Base-by-base conservation (phyloP, 1,139 yeast species). In the Taphrina wiesneri region DNA sequence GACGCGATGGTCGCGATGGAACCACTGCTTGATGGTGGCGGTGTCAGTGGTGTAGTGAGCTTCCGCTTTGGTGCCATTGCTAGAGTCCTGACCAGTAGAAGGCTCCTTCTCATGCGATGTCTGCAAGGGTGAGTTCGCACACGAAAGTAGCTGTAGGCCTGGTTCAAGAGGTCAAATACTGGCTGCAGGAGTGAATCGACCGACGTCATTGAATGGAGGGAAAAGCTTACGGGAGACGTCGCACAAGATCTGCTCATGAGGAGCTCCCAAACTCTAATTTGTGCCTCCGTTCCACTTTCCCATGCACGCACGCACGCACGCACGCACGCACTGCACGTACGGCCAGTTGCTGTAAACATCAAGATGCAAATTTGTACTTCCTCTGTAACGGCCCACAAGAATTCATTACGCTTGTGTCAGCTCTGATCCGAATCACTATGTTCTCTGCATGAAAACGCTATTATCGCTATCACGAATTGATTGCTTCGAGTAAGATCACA, bases 21-120 rank as follows among this genome's bases (percentile, higher is more conserved):
- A 7, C 21, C 59, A 2, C 13, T 25, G 25, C 9, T 11, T 1
- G 59, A 39, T 2, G 23, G 47, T 1, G 36, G 59, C 23, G 59
- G 59, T 3, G 59, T 39, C 23, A 25, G n/a, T 1, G 41, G 46
- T 15, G 49, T 54, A 19, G 49, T 9, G 9, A 28, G 1, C 15
- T 39, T 54, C 23, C 47, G 9, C 49, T 54, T 54, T 2, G 59
- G 36, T 3, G 36, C 54, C 54, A 49, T 49, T 6, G 26, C 36
- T 25, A 30, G 19, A 30, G 36, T 49, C 36, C 54, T 52, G 26
- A 30, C n/a, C 23, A 52, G 4, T 6, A 11, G 1, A n/a, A 54
- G 39, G 32, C 59, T 36, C 34, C 59, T 54, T 25, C 49, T 23
- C 59, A 54, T 54, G 59, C 59, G 36, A 30, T 34, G 6, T 39